Conservation (phyloP, 805 yeast genomes). For the Candida ulmi region DNA sequence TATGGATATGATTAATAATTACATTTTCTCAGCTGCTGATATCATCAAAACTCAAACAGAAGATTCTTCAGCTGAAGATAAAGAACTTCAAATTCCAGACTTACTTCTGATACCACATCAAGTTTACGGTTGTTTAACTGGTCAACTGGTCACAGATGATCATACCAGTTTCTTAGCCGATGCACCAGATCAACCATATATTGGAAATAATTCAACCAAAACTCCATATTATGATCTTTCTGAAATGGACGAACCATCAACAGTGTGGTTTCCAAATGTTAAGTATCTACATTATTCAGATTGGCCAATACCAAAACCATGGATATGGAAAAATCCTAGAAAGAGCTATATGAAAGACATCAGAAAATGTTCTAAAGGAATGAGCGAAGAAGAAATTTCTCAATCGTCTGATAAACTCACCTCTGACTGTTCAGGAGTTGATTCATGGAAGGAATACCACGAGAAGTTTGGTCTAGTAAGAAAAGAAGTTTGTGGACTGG, state of each 20-base stretch:
- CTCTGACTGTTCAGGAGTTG: no score
- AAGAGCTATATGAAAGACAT: not conserved
- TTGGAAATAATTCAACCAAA: no score
- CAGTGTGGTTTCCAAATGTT: conserved; percentile 18
- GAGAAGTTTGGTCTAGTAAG: no score
- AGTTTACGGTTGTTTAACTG: conserved; percentile 38
- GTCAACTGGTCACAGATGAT: conserved; percentile 9
- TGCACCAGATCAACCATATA: no score
- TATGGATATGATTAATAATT: conserved; percentile 35
- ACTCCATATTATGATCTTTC: not conserved
- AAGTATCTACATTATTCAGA: conserved; percentile 56
- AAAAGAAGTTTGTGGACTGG: no score
- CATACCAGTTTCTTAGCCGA: no score
- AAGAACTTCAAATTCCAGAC: conserved; percentile 2
- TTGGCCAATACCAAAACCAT: conserved; percentile 56
- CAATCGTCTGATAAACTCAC: no score
- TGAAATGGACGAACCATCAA: not conserved
- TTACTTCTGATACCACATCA: conserved; percentile 35
- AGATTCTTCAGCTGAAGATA: no score
- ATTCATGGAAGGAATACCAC: no score
- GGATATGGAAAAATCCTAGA: conserved; percentile 27
- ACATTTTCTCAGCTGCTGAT: not conserved
- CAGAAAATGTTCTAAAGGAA: no score
- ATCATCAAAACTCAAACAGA: not conserved
- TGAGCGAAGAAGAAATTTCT: no score